Conservation (phyloP, 169 alveolate genomes). For the Theileria annulata region DNA sequence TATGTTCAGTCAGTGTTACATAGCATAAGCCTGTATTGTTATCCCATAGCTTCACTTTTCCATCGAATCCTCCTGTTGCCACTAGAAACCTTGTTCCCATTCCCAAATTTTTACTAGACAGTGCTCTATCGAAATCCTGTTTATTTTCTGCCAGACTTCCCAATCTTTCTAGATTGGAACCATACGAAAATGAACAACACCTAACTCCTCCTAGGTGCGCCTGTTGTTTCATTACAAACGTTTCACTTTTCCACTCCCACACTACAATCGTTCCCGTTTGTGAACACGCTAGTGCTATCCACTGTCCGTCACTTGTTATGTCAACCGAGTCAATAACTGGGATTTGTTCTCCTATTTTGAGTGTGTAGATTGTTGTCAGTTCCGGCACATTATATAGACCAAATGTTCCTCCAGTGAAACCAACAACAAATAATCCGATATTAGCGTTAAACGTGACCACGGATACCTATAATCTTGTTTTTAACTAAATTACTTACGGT, state of each 20-base stretch:
- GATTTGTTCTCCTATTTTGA: constrained; percentile 63
- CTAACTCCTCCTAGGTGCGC: constrained; percentile 84
- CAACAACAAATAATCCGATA: constrained; percentile 68
- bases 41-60: constrained; percentile 95
- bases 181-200: constrained; percentile 68
- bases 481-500: constrained; percentile 34
- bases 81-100: constrained; percentile 86
- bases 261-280: constrained; percentile 87
- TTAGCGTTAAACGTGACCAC: constrained; percentile 63
- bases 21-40: constrained; percentile 91
- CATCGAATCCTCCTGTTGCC: constrained; percentile 98
- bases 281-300: constrained; percentile 88
- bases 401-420: constrained; percentile 73
- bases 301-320: constrained; percentile 82
- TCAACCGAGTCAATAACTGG: constrained; percentile 72
- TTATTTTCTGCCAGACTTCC: constrained; percentile 48
- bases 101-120: constrained; percentile 70
- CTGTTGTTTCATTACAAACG: constrained; percentile 93
- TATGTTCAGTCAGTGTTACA: constrained; percentile 94
- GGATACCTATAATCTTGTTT: constrained; percentile 29
- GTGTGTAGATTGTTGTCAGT: constrained; percentile 67
- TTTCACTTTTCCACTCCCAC: constrained; percentile 99
- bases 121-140: constrained; percentile 42
- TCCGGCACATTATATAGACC: constrained; percentile 70
- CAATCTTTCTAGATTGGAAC: constrained; percentile 27